Conservation (phyloP, 2,329 filamentous ascomycete species). For the Knufia petricola region DNA sequence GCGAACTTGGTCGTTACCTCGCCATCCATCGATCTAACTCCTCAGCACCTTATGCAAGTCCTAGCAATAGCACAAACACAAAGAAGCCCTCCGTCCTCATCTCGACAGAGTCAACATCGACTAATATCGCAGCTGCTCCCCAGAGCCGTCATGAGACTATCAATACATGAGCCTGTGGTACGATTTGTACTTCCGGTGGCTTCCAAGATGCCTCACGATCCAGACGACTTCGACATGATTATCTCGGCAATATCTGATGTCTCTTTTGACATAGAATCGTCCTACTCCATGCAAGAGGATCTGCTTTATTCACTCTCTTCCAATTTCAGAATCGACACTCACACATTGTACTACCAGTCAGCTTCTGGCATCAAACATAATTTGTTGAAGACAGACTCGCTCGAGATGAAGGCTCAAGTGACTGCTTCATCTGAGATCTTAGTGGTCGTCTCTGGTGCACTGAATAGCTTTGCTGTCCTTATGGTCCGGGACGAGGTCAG, state of each 20-base stretch:
- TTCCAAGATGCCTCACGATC: constrained; percentile 40
- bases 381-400: constrained; percentile 73
- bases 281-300: constrained; percentile 77
- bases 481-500: constrained; percentile 89
- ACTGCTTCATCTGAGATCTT: constrained; percentile 77
- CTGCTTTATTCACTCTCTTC: constrained; percentile 79
- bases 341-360: constrained; percentile 91
- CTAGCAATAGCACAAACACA: constrained; percentile 62
- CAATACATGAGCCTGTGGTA: constrained; percentile 90
- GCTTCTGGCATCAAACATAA: constrained; percentile 73
- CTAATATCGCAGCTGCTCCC: constrained; percentile 85
- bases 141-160: constrained; percentile 89
- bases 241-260: constrained; percentile 93
- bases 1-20: constrained; percentile 95
- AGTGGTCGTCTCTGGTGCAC: constrained; percentile 66
- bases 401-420: constrained; percentile 78
- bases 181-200: constrained; percentile 80
- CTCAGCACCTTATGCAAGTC: constrained; percentile 78
- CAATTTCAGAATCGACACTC: constrained; percentile 71
- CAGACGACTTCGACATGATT: constrained; percentile 85
- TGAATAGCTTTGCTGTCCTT: constrained; percentile 81
- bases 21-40: constrained; percentile 84
- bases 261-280: constrained; percentile 86
- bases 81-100: constrained; percentile 34
- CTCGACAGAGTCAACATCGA: constrained; percentile 43